Conservation (phyloP, 192 early-diverging fungal genomes). For the Backusella westeae region DNA sequence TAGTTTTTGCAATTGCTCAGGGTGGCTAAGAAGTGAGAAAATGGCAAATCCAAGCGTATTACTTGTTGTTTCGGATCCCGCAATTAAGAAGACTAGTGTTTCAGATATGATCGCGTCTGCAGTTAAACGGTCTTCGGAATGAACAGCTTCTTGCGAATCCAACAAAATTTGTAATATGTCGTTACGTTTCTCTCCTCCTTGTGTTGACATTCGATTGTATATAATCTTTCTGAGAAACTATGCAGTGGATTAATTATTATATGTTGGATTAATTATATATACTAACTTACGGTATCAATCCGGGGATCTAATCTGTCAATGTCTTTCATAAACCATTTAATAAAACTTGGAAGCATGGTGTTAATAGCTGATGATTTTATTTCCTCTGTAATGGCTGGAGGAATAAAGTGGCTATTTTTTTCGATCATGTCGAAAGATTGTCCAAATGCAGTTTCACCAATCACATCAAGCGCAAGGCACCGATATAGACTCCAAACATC, state of each 20-base stretch:
- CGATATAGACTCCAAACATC: slow-evolving; percentile 40
- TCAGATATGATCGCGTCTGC: slow-evolving; percentile 41
- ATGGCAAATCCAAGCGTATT: slow-evolving; percentile 32
- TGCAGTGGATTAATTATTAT: background rate
- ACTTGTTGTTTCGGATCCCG: slow-evolving; percentile 33
- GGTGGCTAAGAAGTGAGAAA: slow-evolving; percentile 19
- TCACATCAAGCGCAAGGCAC: slow-evolving; percentile 43
- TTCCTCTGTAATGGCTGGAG: slow-evolving; percentile 16
- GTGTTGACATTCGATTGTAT: slow-evolving; percentile 3
- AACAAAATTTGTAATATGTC: slow-evolving; percentile 50
- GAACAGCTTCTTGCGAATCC: slow-evolving; percentile 34
- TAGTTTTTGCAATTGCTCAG: background rate
- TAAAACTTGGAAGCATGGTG: background rate
- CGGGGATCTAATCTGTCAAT: background rate
- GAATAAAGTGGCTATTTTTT: slow-evolving; percentile 36
- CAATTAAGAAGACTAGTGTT: slow-evolving; percentile 37
- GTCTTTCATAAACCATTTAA: background rate
- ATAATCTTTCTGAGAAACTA: slow-evolving; percentile 29
- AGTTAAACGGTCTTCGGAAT: slow-evolving; percentile 35
- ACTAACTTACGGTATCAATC: background rate
- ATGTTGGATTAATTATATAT: background rate
- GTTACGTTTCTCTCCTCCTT: slow-evolving; percentile 13
- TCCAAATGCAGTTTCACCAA: slow-evolving; percentile 53
- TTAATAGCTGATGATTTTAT: slow-evolving; percentile 12
- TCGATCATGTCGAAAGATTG: slow-evolving; percentile 50